A percentile compares a stretch with the other conserved stretches of the same genome.
phyloP scores from a whole-genome alignment of 352 stramenopile genomes.

The Phytophthora pluvialis region DNA sequence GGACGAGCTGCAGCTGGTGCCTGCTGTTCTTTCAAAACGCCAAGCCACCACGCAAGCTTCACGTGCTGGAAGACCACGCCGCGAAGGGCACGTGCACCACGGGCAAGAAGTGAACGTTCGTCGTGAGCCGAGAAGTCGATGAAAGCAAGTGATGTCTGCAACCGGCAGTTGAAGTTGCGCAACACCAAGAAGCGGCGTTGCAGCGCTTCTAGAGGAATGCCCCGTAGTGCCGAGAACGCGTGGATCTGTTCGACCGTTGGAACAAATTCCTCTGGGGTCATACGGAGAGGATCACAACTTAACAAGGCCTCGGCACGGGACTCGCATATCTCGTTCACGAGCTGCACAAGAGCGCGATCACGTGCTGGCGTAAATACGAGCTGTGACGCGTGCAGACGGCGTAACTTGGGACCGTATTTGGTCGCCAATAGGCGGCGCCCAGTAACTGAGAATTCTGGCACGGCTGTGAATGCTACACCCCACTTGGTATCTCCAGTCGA shows the following conservation, averaged over 20 bases:
- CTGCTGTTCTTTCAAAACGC: slow-evolving; percentile 88
- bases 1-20: slow-evolving; percentile 76
- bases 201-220: slow-evolving; percentile 57
- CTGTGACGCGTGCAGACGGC: slow-evolving; percentile 70
- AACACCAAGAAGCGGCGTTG: slow-evolving; percentile 87
- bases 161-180: slow-evolving; percentile 87
- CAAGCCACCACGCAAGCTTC: slow-evolving; percentile 90
- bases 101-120: slow-evolving; percentile 64
- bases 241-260: slow-evolving; percentile 72
- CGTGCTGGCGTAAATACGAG: slow-evolving; percentile 67
- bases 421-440: slow-evolving; percentile 71
- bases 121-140: slow-evolving; percentile 83
- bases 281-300: slow-evolving; percentile 85
- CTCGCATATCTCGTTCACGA: slow-evolving; percentile 89
- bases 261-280: slow-evolving; percentile 82
- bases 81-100: slow-evolving; percentile 61
- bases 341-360: slow-evolving; percentile 76
- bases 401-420: slow-evolving; percentile 73
- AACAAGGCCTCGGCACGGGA: slow-evolving; percentile 73
- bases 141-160: slow-evolving; percentile 87
- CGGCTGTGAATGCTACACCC: slow-evolving; percentile 86
- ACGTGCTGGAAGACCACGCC: slow-evolving; percentile 88
- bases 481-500: slow-evolving; percentile 69
- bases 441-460: slow-evolving; percentile 86
- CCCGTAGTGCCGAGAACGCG: slow-evolving; percentile 50